Base-by-base conservation (phyloP, 2,329 filamentous ascomycete species). In the Neospermospora avenae region DNA sequence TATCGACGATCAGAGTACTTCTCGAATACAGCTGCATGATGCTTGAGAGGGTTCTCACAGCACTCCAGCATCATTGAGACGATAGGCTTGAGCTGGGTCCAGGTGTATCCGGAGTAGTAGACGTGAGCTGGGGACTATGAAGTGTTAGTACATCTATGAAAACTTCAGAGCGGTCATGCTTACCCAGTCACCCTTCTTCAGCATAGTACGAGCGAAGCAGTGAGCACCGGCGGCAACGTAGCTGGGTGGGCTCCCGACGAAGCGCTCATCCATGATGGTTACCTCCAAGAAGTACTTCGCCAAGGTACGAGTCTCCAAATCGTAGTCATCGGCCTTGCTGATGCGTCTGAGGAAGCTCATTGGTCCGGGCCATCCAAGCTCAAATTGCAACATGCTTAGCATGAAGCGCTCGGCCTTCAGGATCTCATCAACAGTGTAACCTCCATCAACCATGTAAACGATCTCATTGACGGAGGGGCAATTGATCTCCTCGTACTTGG, bases 401-500 rank as follows among this genome's bases (percentile, higher is more conserved):
- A 99, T 99, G 79, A 96, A 98, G 13, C 93, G 88, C 77, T 99
- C 95, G 0, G 95, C 95, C 78, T 98, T 97, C 66, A 98, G 83
- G 59, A 99, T 93, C 77, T 98, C 95, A 59, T 97, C 93, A 16
- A 84, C 82, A 3, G 84, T 89, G 77, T 97, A 99, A 58, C 91
- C 92, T 45, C 87, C 84, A 73, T 99, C 95, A 42, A 99, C 95
- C 93, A 99, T 98, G 80, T 93, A 98, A 62, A 96, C 90, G 70
- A 99, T 96, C 79, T 99, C 95, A 63, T 89, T 84, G 22, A 99
- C 86, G 0, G 93, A 96, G 24, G 93, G 95, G 75, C 93, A 96
- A 76, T 96, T 96, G 79, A 99, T 97, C 78, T 99, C 95, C 76
- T 99, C 95, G 73, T 97, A 99, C 77, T 99, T 99, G 68, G 95